Evolutionary conservation across 305 asterid species (phyloP).

Genomic region (Fraxinus latifolia): DNA sequence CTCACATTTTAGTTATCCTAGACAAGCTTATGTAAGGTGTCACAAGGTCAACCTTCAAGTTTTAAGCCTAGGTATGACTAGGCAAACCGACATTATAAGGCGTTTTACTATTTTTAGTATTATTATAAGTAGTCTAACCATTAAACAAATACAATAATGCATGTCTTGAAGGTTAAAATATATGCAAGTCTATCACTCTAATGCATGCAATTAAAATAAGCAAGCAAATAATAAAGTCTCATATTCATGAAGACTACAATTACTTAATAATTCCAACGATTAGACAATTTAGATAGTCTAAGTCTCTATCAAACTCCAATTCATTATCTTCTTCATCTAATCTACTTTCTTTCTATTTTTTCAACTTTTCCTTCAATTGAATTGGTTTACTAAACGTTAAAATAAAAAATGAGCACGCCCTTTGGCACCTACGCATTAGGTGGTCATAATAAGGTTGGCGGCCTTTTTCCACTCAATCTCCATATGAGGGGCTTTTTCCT

Average conservation of each 20-base stretch:
- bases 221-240: neutral
- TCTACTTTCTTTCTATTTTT: neutral
- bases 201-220: neutral
- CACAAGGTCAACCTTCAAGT: neutral
- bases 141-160: neutral
- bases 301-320: neutral
- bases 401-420: neutral
- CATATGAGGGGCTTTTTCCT: neutral
- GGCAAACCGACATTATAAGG: neutral
- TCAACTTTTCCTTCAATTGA: neutral
- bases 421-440: neutral
- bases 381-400: neutral
- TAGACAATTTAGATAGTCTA: neutral
- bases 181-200: neutral
- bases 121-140: neutral
- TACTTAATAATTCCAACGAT: neutral
- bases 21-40: neutral
- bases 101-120: neutral
- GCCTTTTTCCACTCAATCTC: neutral
- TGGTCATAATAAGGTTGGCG: neutral
- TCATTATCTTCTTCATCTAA: neutral
- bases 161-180: neutral
- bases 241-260: neutral
- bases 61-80: neutral
- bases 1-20: constrained; percentile 18